phyloP scores from a whole-genome alignment of 164 flowering plant species.

The Nelumbo lutea region DNA sequence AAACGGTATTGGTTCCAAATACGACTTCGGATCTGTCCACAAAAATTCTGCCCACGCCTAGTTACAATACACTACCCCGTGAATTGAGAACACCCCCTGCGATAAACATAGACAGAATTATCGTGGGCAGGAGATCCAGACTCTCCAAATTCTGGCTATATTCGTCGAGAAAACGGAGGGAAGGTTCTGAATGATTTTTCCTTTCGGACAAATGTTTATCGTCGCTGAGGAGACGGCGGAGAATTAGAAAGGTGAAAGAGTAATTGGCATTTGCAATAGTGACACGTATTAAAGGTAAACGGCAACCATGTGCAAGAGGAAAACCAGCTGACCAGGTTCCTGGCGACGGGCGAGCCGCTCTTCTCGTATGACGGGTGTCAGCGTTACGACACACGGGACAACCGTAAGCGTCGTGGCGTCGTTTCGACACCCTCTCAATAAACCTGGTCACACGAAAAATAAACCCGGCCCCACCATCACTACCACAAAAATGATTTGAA shows the following conservation, averaged over 20 bases:
- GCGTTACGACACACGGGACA: slow-evolving; percentile 5
- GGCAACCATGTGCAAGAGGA: not conserved
- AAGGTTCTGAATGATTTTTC: too few species aligned
- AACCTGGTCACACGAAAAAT: not conserved
- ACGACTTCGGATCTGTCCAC: too few species aligned
- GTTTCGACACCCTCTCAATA: not conserved
- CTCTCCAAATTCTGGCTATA: too few species aligned
- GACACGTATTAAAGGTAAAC: not conserved
- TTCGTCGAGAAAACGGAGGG: too few species aligned
- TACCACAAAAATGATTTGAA: slow-evolving; percentile 6
- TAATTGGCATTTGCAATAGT: not conserved
- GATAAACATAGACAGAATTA: too few species aligned
- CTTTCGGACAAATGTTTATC: too few species aligned
- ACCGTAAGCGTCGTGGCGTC: slow-evolving; percentile 12
- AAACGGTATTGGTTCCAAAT: too few species aligned
- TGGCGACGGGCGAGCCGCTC: slow-evolving; percentile 7
- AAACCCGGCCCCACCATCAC: slow-evolving; percentile 16
- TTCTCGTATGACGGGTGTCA: slow-evolving; percentile 22
- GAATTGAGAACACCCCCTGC: too few species aligned
- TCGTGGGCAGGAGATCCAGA: too few species aligned
- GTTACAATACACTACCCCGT: too few species aligned
- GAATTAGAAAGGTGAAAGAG: not conserved
- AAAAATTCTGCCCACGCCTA: too few species aligned
- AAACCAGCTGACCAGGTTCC: slow-evolving; percentile 5
- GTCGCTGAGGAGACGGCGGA: not conserved